phyloP scores from a whole-genome alignment of 2,329 filamentous ascomycete species.

The Malbranchea cinnamomea region DNA sequence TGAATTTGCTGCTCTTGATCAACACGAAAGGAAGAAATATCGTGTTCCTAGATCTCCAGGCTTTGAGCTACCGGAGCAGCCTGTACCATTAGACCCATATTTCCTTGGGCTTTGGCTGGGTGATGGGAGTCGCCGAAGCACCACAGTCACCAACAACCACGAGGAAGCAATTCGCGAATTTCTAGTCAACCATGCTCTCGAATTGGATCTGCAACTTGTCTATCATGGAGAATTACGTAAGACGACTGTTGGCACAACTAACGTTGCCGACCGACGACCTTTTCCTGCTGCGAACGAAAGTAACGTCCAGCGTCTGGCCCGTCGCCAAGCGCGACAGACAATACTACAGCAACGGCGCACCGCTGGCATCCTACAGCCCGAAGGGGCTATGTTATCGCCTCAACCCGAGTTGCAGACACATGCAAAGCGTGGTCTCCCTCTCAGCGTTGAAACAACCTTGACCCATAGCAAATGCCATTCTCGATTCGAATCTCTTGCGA shows the following conservation, averaged over 20 bases:
- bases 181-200: constrained; percentile 7
- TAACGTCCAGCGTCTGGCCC: neutral
- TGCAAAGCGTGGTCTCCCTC: no score
- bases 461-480: neutral
- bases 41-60: constrained; percentile 22
- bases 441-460: neutral
- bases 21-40: constrained; percentile 23
- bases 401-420: no score
- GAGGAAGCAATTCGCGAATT: constrained; percentile 8
- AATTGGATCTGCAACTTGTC: constrained; percentile 7
- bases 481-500: constrained; percentile 1
- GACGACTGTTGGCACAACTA: neutral
- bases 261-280: neutral
- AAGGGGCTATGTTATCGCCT: no score
- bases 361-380: no score
- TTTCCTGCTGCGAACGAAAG: neutral
- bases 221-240: neutral
- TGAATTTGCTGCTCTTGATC: constrained; percentile 28
- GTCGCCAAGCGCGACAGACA: constrained; percentile 3
- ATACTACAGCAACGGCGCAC: constrained; percentile 4
- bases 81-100: constrained; percentile 12
- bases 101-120: constrained; percentile 13
- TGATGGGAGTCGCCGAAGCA: constrained; percentile 6
- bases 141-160: constrained; percentile 3
- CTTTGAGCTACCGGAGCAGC: constrained; percentile 16